Conservation (phyloP, 345 rosid species). For the Limnanthes douglasii region DNA sequence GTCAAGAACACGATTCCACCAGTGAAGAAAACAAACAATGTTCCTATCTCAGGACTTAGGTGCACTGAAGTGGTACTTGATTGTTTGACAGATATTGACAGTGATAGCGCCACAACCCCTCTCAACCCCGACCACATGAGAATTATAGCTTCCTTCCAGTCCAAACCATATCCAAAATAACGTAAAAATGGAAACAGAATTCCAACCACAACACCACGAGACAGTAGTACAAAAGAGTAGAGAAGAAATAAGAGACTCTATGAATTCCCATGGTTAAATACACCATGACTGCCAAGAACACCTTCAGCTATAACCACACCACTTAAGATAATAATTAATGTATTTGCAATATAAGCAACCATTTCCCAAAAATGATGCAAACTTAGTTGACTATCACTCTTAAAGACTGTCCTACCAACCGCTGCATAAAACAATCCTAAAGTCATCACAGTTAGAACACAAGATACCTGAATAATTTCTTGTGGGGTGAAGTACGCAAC, state of each 20-base stretch:
- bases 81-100: conserved; percentile 78
- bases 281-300: conserved; percentile 32
- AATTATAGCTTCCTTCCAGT: conserved; percentile 78
- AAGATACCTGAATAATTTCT: conserved; percentile 73
- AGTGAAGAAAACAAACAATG: conserved; percentile 79
- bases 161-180: conserved; percentile 79
- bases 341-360: conserved; percentile 96
- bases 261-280: conserved; percentile 40
- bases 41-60: conserved; percentile 59
- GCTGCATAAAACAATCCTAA: conserved; percentile 98
- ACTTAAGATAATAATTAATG: conserved; percentile 84
- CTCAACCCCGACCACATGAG: conserved; percentile 91
- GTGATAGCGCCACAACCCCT: conserved; percentile 90
- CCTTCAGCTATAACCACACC: conserved; percentile 97
- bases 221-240: conserved; percentile 45
- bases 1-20: conserved; percentile 96
- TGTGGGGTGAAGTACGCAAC: conserved; percentile 80
- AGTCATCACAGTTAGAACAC: conserved; percentile 94
- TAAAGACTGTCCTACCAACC: conserved; percentile 81
- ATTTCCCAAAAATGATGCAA: conserved; percentile 98
- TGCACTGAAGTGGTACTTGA: conserved; percentile 33
- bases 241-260: conserved; percentile 80
- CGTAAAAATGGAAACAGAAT: conserved; percentile 44
- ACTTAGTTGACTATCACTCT: conserved; percentile 87
- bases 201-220: conserved; percentile 67